Conservation (phyloP, 768 basidiomycete species). For the Boletus reticulatus region DNA sequence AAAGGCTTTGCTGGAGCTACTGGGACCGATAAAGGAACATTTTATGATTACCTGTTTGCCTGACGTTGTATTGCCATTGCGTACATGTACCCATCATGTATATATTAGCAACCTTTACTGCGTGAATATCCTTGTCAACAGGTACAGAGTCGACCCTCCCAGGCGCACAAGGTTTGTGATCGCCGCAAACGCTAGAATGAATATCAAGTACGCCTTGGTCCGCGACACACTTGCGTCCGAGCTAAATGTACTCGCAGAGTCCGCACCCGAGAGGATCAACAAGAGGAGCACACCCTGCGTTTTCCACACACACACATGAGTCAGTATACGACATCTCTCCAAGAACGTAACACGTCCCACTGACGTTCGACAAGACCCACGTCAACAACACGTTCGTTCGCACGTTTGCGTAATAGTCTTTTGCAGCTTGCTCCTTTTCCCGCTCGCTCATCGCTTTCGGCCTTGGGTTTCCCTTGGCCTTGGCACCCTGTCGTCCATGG, state of each 20-base stretch:
- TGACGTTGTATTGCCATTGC: slow-evolving; percentile 9
- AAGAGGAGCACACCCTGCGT: slow-evolving; percentile 65
- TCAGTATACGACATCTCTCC: neutral
- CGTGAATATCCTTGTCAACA: slow-evolving; percentile 49
- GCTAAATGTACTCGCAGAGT: slow-evolving; percentile 60
- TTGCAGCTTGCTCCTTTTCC: slow-evolving; percentile 72
- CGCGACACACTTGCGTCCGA: slow-evolving; percentile 45
- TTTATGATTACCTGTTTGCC: slow-evolving; percentile 47
- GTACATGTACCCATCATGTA: slow-evolving; percentile 2
- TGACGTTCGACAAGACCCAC: slow-evolving; percentile 85
- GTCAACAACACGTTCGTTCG: slow-evolving; percentile 77
- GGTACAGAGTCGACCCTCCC: slow-evolving; percentile 55
- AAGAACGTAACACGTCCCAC: slow-evolving; percentile 11
- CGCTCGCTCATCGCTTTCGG: slow-evolving; percentile 38
- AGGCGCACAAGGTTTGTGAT: slow-evolving; percentile 70
- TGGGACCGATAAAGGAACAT: slow-evolving; percentile 21
- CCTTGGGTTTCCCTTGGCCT: slow-evolving; percentile 14
- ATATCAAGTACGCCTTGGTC: slow-evolving; percentile 74
- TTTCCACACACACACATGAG: neutral
- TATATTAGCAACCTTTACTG: slow-evolving; percentile 31
- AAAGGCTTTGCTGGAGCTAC: slow-evolving; percentile 15
- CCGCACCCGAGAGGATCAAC: slow-evolving; percentile 60
- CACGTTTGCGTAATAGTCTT: slow-evolving; percentile 87
- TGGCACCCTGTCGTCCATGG: neutral
- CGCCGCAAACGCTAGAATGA: slow-evolving; percentile 80